These are phyloP conservation scores for Colletotrichum lindemuthianum DNA, from an alignment of 2,329 filamentous ascomycete genomes.

Conservation along the genomic window DNA sequence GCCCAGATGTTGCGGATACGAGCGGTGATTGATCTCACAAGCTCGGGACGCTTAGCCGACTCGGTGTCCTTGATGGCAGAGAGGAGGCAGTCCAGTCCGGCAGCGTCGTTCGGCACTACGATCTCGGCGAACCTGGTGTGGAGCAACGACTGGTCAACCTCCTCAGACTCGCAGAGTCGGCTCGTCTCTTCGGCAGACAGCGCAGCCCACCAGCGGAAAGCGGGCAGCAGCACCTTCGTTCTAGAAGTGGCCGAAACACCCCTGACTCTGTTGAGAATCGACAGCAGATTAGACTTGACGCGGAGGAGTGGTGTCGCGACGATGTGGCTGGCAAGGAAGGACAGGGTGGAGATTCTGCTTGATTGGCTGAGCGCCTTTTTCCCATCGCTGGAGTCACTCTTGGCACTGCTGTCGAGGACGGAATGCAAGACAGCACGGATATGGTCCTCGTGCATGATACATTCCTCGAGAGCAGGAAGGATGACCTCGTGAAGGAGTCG, in stretches of 20 bases:
- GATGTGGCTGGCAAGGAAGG: conserved; percentile 79
- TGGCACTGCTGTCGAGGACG: conserved; percentile 63
- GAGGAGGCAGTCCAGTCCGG: conserved; percentile 63
- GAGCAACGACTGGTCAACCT: conserved; percentile 53
- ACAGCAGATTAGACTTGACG: conserved; percentile 78
- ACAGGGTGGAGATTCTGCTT: conserved; percentile 71
- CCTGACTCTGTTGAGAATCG: conserved; percentile 77
- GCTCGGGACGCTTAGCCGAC: conserved; percentile 54
- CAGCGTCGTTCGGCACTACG: conserved; percentile 63
- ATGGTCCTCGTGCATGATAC: conserved; percentile 79
- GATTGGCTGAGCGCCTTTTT: conserved; percentile 67
- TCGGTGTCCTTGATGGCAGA: conserved; percentile 55
- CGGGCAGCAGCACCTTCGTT: conserved; percentile 79
- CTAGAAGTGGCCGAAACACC: conserved; percentile 75
- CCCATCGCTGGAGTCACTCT: conserved; percentile 53
- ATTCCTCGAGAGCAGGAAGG: conserved; percentile 85
- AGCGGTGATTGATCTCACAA: conserved; percentile 73
- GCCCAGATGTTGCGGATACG: conserved; percentile 79
- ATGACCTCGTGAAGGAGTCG: conserved; percentile 74
- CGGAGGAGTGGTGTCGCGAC: conserved; percentile 73
- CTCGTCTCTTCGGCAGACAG: conserved; percentile 62
- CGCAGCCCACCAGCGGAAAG: conserved; percentile 75
- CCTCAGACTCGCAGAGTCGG: conserved; percentile 51
- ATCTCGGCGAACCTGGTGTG: conserved; percentile 60
- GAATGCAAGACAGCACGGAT: conserved; percentile 72